A percentile compares a stretch with the other conserved stretches of the same genome.
These are phyloP conservation scores for Clavispora carvajalis DNA, from an alignment of 805 yeast species.

Conservation along the genomic window DNA sequence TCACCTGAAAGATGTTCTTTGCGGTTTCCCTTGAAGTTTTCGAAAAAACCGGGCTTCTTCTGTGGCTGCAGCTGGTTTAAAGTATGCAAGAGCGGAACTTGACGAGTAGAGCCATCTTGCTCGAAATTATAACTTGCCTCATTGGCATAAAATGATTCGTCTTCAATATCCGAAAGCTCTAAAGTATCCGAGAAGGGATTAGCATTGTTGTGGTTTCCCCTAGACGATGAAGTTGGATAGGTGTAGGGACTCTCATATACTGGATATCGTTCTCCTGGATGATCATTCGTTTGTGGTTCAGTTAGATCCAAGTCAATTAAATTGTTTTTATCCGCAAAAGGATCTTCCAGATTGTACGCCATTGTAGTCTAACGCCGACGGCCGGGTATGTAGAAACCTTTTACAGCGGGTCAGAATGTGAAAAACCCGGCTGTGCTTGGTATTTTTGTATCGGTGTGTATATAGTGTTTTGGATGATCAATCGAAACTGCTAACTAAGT, in stretches of 20 bases:
- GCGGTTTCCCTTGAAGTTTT: slow-evolving; percentile 6
- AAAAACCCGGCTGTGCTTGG: slow-evolving; percentile 1
- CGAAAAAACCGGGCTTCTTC: slow-evolving; percentile 21
- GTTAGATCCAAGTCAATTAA: slow-evolving; percentile 30
- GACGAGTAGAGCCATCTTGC: slow-evolving; percentile 8
- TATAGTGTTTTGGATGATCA: background rate
- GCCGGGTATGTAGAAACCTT: no score
- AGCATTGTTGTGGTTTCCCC: slow-evolving; percentile 1
- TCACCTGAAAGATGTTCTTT: slow-evolving; percentile 3
- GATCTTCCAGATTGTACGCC: slow-evolving; percentile 8
- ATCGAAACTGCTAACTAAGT: background rate
- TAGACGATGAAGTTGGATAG: background rate
- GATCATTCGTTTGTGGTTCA: slow-evolving; percentile 2
- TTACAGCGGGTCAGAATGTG: background rate
- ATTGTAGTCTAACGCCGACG: slow-evolving; percentile 3
- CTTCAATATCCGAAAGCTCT: slow-evolving; percentile 33
- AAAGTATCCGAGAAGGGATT: slow-evolving; percentile 30
- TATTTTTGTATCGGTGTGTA: background rate
- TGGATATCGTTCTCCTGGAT: slow-evolving; percentile 7
- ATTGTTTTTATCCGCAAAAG: slow-evolving; percentile 20
- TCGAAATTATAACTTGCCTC: slow-evolving; percentile 2
- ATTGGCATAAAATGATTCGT: slow-evolving; percentile 8
- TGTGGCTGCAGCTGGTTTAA: slow-evolving; percentile 15
- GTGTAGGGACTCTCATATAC: slow-evolving; percentile 3
- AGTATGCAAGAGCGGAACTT: slow-evolving; percentile 24